phyloP scores from a whole-genome alignment of 2,329 filamentous ascomycete species.

The Pseudocercospora ulei region DNA sequence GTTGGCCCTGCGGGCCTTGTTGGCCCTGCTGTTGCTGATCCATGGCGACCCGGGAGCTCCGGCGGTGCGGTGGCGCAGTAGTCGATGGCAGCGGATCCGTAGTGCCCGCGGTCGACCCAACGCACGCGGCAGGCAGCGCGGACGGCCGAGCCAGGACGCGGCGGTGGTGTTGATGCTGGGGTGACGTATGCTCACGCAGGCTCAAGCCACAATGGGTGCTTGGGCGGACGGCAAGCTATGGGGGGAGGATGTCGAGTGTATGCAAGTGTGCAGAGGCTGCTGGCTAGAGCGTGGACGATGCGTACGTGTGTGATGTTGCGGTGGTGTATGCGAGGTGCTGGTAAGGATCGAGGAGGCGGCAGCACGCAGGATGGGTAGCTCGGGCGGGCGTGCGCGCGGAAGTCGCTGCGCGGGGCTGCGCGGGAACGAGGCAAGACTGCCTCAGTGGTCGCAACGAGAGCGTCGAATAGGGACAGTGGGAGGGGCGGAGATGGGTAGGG shows the following conservation, averaged over 20 bases:
- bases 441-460: conserved; percentile 5
- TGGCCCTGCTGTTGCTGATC: conserved; percentile 45
- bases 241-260: conserved; percentile 11
- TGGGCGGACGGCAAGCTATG: conserved; percentile 13
- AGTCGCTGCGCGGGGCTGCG: conserved; percentile 1
- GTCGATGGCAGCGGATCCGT: background rate
- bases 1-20: conserved; percentile 52
- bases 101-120: conserved; percentile 7
- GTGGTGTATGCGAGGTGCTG: conserved; percentile 7
- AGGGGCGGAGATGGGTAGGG: conserved; percentile 2
- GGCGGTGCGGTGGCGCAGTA: conserved; percentile 2
- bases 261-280: conserved; percentile 13
- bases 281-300: conserved; percentile 9
- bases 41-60: conserved; percentile 30
- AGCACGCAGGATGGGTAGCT: conserved; percentile 7
- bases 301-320: conserved; percentile 12
- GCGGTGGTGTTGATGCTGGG: conserved; percentile 16
- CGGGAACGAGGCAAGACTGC: conserved; percentile 6
- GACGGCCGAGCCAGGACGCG: conserved; percentile 11
- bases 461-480: conserved; percentile 9
- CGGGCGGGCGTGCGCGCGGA: conserved; percentile 6
- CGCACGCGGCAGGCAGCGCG: conserved; percentile 7
- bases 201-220: conserved; percentile 15
- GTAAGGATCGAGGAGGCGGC: conserved; percentile 13
- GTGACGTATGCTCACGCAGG: conserved; percentile 26